Base-by-base conservation (phyloP, 2,329 filamentous ascomycete genomes). In the Neoascochyta sp. region DNA sequence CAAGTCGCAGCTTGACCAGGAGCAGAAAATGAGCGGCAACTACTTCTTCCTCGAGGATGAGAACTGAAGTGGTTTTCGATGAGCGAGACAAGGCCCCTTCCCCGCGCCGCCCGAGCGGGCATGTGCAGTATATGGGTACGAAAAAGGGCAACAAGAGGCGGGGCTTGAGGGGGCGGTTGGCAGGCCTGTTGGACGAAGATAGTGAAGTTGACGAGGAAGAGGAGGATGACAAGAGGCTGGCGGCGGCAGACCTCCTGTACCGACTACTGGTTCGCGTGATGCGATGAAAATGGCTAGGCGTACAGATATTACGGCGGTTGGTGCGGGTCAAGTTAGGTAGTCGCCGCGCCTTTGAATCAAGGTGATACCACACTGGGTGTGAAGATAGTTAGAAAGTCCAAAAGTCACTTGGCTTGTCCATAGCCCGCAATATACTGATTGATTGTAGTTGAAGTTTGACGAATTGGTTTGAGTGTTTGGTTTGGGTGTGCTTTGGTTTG, bases 31-130 rank as follows among this genome's bases (percentile, higher is more conserved):
- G 56, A 70, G 68, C 46, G 93, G 93, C 53, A 96, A 96, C 71
- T 98, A 84, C 72, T 95, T 95, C 82, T 96, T 96, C 84, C 67
- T 96, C 65, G 90, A 96, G 65, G 89, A 95, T 58, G 75, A 80
- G 61, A 76, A 70, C 69, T 81, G 71, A 81, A 86, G 72, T 77
- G 73, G 75, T 73, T 74, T 63, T 74, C 62, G 64, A 68, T 53
- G 55, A 71, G 53, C 62, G 68, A 51, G 60, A 68, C 41, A 60
- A 48, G 26, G 42, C 52, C 34, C 45, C 38, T 37, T 45, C 45
- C 45, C 60, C 53, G 53, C 52, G 51, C 50, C 52, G 53, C 52
- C 53, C 45, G 15, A 34, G 43, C 9, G 48, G 68, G 69, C 65
- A 67, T 65, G 59, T 62, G 54, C 45, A 35, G 35, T 62, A 60